Evolutionary conservation across 164 flowering plant species (phyloP), one percentile per base, ranked within the genome.

Genomic region (Liriodendron chinense): DNA sequence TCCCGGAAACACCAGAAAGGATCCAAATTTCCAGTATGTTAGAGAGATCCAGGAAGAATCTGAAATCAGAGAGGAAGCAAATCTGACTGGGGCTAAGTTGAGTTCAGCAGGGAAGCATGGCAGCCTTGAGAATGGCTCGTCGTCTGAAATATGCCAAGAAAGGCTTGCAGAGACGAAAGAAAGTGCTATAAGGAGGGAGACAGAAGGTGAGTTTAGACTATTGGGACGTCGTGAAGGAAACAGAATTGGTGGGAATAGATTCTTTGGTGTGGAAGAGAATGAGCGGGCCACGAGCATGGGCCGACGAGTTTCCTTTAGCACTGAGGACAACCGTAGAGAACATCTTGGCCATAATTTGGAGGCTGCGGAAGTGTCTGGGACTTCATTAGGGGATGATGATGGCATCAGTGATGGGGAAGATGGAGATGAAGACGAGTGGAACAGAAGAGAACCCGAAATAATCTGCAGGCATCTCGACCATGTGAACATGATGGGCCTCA

Each of bases 121-220:
- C 47, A 66, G 69, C 56, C 72, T 73, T 26, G 83, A 71, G 56
- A 78, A 80, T 66, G 81, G 82, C 26, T 81, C 79, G 24, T 65
- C 79, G 3, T 76, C 85, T 72, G 85, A 82, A 34, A 76, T 83
- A 50, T 81, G 71, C 73, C 73, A 85, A 77, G 98, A 90, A 77
- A 28, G 71, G 12, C 59, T 13, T 9, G 59, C 50, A 43, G 77
- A 75, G 57, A n/a, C 72, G 7, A 77, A 77, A 68, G 79, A 67
- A 13, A 94, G 96, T 83, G 98, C 98, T 12, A 96, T 96, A 77
- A 86, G 94, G 80, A 87, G 99, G 77, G 99, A 96, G 77, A 96
- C 99, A 21, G 99, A 96, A 85, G 94, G 99, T n/a, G 99, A 96
- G 24, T 96, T 92, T 78, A 84, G 98, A 81, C 80, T 94, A 67